Conservation (phyloP, 2,329 filamentous ascomycete species). For the Claviceps monticola region DNA sequence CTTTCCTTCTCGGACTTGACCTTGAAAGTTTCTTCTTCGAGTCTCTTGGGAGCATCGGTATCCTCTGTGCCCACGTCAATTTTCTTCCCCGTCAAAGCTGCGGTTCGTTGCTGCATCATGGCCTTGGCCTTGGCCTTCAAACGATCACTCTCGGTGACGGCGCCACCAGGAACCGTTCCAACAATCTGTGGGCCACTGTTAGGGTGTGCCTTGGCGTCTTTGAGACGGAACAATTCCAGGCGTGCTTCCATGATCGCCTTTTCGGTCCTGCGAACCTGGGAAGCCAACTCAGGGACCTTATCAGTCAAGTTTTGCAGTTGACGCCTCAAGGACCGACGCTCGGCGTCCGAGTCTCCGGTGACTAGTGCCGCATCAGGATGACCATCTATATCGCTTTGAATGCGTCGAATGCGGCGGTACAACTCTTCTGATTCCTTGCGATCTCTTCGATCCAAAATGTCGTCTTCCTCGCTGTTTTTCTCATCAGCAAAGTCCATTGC, state of each 20-base stretch:
- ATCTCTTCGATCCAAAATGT: slow-evolving; percentile 79
- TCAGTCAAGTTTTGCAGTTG: slow-evolving; percentile 83
- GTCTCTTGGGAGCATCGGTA: slow-evolving; percentile 62
- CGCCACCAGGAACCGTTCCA: slow-evolving; percentile 82
- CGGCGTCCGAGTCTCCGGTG: slow-evolving; percentile 71
- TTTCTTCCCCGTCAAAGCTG: slow-evolving; percentile 78
- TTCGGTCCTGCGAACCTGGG: slow-evolving; percentile 80
- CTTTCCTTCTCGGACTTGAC: slow-evolving; percentile 77
- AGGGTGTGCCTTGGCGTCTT: slow-evolving; percentile 84
- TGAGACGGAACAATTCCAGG: slow-evolving; percentile 83
- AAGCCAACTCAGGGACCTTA: slow-evolving; percentile 81
- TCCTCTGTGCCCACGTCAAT: slow-evolving; percentile 56
- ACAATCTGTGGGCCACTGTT: slow-evolving; percentile 67
- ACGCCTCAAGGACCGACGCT: slow-evolving; percentile 71
- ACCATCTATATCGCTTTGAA: slow-evolving; percentile 88
- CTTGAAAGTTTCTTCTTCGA: slow-evolving; percentile 78
- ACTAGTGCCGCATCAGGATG: slow-evolving; percentile 64
- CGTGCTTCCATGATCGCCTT: slow-evolving; percentile 84
- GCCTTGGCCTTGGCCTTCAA: slow-evolving; percentile 91
- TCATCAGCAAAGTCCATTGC: slow-evolving; percentile 96
- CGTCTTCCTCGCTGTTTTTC: slow-evolving; percentile 77
- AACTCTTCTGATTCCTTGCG: slow-evolving; percentile 86
- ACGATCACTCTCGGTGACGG: slow-evolving; percentile 83
- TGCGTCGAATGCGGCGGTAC: slow-evolving; percentile 77
- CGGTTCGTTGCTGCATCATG: slow-evolving; percentile 97